Base-by-base conservation (phyloP, 805 yeast genomes). In the Candida maris region DNA sequence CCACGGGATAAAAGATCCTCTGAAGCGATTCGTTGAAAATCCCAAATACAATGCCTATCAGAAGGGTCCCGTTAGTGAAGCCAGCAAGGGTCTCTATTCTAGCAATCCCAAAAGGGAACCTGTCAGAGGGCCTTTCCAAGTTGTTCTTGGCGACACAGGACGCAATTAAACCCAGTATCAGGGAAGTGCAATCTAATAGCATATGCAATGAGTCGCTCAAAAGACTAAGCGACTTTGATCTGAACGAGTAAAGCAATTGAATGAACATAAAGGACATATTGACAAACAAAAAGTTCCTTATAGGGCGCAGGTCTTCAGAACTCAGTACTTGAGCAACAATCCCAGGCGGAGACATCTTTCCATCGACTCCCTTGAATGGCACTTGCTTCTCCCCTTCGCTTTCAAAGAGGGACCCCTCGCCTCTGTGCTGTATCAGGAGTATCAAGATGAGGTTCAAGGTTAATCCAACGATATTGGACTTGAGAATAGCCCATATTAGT, bases 191-290 rank as follows among this genome's bases (percentile, higher is more conserved):
- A 60, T 93, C 99, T 38, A 93, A 68, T 3, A 95, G 84, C 99
- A 93, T 93, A 60, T 93, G 99, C 35, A 93, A 70, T 1, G 96
- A 87, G 55, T 93, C 99, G 14, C 96, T 87, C 35, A 93, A 61
- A 17, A 93, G 67, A 8, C 98, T 97, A 30, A 93, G 65, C 0
- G 97, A 91, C 54, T 85, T 89, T 1, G 97, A 88, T 43, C 95
- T 72, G 62, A 93, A 83, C 1, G 97, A 89, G 58, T 93, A 93
- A 7, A 93, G 64, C 46, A 93, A 70, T 64, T 93, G 99, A 27
- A 93, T 80, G 52, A 93, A 77, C 99, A 93, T 93, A 63, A 93
- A 93, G 2, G 93, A 75, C 9, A 95, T 78, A 61, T 93, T 93
- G 42, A 93, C 70, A 45, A 91, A 60, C 32, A 93, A 63, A 52